Evolutionary conservation across 164 flowering plant species (phyloP).

Genomic region (Annona cherimola): DNA sequence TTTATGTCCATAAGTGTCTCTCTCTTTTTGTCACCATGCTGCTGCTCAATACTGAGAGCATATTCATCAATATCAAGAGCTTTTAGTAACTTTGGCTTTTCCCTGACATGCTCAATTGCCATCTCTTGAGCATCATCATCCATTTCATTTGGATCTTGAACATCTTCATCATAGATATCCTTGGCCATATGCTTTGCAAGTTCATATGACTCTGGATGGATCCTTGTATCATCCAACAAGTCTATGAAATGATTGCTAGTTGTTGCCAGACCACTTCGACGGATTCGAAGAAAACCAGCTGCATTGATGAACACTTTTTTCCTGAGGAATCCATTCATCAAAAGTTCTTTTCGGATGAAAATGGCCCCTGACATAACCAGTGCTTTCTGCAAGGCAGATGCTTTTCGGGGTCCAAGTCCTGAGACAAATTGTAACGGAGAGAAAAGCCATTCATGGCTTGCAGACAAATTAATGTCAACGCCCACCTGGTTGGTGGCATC

Average conservation of each 20-base stretch:
- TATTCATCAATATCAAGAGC: slow-evolving; percentile 42
- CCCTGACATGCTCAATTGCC: slow-evolving; percentile 90
- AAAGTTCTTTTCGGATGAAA: slow-evolving; percentile 69
- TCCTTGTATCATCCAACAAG: slow-evolving; percentile 90
- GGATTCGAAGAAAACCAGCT: slow-evolving; percentile 84
- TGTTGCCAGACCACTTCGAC: slow-evolving; percentile 83
- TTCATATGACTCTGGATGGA: slow-evolving; percentile 92
- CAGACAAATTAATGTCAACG: slow-evolving; percentile 80
- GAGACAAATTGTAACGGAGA: slow-evolving; percentile 85
- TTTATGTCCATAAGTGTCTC: slow-evolving; percentile 64
- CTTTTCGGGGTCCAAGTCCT: slow-evolving; percentile 95
- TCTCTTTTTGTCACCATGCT: slow-evolving; percentile 33
- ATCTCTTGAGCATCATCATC: slow-evolving; percentile 80
- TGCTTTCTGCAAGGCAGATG: slow-evolving; percentile 81
- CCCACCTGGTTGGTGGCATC: slow-evolving; percentile 97
- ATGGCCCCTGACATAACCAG: slow-evolving; percentile 71
- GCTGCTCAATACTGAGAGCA: slow-evolving; percentile 30
- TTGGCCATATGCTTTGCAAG: slow-evolving; percentile 86
- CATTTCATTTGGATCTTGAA: slow-evolving; percentile 43
- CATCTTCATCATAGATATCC: slow-evolving; percentile 54
- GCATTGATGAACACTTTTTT: slow-evolving; percentile 86
- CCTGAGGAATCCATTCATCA: slow-evolving; percentile 52
- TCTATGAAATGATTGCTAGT: slow-evolving; percentile 70
- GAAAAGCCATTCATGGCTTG: slow-evolving; percentile 94
- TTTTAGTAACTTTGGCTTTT: slow-evolving; percentile 52